A percentile compares a stretch with the other conserved stretches of the same genome.
Conservation (phyloP, 805 yeast species). For the Pichia thaimueangensis region DNA sequence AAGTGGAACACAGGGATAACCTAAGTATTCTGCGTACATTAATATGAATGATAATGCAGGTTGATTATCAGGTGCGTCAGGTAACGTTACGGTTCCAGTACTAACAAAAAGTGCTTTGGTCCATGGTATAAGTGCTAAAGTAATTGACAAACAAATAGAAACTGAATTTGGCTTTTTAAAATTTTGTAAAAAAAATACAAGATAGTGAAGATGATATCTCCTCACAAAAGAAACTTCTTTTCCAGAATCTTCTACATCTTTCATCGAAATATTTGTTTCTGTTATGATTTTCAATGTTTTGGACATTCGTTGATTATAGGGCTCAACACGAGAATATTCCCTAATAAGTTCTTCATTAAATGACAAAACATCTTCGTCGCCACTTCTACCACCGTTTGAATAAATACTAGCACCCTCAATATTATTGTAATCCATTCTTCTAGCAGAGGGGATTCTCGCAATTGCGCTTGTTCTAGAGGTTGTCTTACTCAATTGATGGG, state of each 20-base stretch:
- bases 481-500: conserved; percentile 5
- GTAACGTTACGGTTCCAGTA: conserved; percentile 23
- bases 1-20: conserved; percentile 49
- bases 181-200: conserved; percentile 36
- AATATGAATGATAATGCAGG: conserved; percentile 52
- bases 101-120: conserved; percentile 39
- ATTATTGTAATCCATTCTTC: conserved; percentile 11
- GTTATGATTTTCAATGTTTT: conserved; percentile 28
- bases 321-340: conserved; percentile 32
- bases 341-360: conserved; percentile 27
- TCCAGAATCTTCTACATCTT: conserved; percentile 23
- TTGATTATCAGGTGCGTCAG: conserved; percentile 40
- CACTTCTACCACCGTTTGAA: neutral
- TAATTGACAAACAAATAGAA: conserved; percentile 38
- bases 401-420: neutral
- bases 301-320: conserved; percentile 26
- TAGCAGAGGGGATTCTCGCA: conserved; percentile 29
- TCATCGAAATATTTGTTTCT: conserved; percentile 27
- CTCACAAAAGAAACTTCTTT: conserved; percentile 21
- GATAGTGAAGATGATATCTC: conserved; percentile 25
- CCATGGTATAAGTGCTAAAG: conserved; percentile 51
- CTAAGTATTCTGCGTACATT: conserved; percentile 43
- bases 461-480: conserved; percentile 12
- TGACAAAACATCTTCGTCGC: conserved; percentile 12
- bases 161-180: conserved; percentile 44